phyloP scores from a whole-genome alignment of 2,329 filamentous ascomycete species.

The Botrytis sinoallii region DNA sequence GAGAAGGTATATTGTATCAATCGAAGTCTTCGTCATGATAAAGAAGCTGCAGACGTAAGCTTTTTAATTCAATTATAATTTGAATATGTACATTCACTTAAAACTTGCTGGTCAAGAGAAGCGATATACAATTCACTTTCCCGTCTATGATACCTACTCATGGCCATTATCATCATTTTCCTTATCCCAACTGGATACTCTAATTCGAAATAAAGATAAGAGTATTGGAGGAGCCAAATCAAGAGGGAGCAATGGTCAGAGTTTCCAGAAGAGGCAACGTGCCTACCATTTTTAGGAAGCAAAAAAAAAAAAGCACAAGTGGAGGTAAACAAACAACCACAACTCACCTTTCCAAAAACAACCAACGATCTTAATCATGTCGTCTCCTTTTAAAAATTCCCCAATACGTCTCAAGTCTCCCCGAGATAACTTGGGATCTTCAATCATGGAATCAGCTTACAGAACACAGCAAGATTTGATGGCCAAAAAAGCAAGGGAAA shows the following conservation, averaged over 20 bases:
- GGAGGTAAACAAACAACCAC: neutral
- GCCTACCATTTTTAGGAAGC: slow-evolving; percentile 2
- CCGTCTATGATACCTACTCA: neutral
- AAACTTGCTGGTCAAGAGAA: neutral
- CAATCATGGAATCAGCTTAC: neutral
- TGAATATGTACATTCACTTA: too few relatives aligned
- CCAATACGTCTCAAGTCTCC: neutral
- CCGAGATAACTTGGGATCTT: neutral
- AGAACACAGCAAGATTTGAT: slow-evolving; percentile 11
- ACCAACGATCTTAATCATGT: neutral
- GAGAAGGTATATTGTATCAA: neutral
- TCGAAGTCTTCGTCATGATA: neutral
- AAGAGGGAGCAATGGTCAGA: neutral
- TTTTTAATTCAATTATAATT: neutral
- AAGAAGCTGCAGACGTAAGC: neutral
- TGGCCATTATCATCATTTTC: neutral
- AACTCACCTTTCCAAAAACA: neutral
- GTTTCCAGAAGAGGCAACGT: neutral
- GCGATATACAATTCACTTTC: neutral
- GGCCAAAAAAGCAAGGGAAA: slow-evolving; percentile 17
- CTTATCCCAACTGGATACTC: neutral
- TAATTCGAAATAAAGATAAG: neutral
- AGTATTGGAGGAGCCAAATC: neutral
- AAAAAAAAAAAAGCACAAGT: neutral
- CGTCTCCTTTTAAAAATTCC: neutral